These are phyloP conservation scores for Cyclostephanos invisitatus DNA, from an alignment of 108 stramenopile genomes.

Conservation along the genomic window DNA sequence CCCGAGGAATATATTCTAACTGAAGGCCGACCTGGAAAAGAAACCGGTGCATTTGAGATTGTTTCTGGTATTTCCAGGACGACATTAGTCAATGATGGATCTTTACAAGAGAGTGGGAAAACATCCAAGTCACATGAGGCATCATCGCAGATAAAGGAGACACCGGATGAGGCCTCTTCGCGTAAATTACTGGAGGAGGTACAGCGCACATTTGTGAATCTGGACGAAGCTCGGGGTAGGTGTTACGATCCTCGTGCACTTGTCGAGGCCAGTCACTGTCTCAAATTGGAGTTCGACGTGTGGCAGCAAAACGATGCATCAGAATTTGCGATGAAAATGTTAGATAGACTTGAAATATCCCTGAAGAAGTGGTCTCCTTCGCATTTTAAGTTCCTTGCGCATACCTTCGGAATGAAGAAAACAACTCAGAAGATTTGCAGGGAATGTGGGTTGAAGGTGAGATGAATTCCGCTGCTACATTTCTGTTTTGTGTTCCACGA, in stretches of 20 bases:
- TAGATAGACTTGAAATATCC: slow-evolving; percentile 90
- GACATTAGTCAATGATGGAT: background rate
- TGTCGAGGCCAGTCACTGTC: slow-evolving; percentile 92
- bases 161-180: slow-evolving; percentile 82
- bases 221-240: slow-evolving; percentile 82
- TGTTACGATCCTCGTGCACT: slow-evolving; percentile 93
- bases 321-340: slow-evolving; percentile 94
- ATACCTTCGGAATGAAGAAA: slow-evolving; percentile 83
- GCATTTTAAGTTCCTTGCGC: slow-evolving; percentile 78
- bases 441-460: slow-evolving; percentile 89
- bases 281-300: slow-evolving; percentile 96
- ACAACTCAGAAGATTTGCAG: slow-evolving; percentile 91
- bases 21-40: slow-evolving; percentile 92
- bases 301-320: slow-evolving; percentile 99
- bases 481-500: background rate
- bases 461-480: slow-evolving; percentile 10
- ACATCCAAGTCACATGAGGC: slow-evolving; percentile 13
- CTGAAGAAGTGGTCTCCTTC: slow-evolving; percentile 85
- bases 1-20: slow-evolving; percentile 82
- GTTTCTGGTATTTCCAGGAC: slow-evolving; percentile 27
- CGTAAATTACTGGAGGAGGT: slow-evolving; percentile 92
- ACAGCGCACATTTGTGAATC: slow-evolving; percentile 93
- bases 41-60: slow-evolving; percentile 88
- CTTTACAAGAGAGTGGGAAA: background rate
- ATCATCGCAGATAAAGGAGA: slow-evolving; percentile 48